Conservation (phyloP, 176 grass and related monocot species). For the Aegilops tauschii region DNA sequence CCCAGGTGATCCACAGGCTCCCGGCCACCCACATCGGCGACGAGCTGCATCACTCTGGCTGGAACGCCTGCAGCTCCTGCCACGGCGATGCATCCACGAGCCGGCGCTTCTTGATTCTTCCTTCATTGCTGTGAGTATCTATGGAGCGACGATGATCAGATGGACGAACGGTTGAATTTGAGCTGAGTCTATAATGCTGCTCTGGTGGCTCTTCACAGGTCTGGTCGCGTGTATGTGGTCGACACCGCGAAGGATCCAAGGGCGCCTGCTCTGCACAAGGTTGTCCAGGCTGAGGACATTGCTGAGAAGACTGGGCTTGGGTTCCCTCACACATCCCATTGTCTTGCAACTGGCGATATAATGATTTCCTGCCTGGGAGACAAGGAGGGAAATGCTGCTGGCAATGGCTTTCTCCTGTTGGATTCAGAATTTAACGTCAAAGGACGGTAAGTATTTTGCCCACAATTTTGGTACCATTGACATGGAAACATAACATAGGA, state of each 20-base stretch:
- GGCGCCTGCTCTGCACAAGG: slow-evolving; percentile 86
- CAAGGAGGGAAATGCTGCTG: slow-evolving; percentile 78
- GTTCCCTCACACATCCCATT: slow-evolving; percentile 92
- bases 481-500: neutral
- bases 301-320: slow-evolving; percentile 82
- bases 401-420: slow-evolving; percentile 79
- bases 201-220: slow-evolving; percentile 44
- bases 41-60: slow-evolving; percentile 89
- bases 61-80: slow-evolving; percentile 98
- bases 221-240: slow-evolving; percentile 67
- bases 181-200: neutral
- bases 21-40: slow-evolving; percentile 63
- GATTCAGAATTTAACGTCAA: slow-evolving; percentile 98
- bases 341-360: slow-evolving; percentile 87
- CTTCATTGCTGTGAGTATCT: slow-evolving; percentile 66
- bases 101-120: slow-evolving; percentile 74
- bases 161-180: neutral
- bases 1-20: slow-evolving; percentile 89
- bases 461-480: neutral
- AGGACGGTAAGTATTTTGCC: slow-evolving; percentile 59
- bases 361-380: slow-evolving; percentile 95
- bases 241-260: slow-evolving; percentile 66
- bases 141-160: neutral
- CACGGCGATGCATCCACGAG: slow-evolving; percentile 58
- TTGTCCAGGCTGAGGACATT: slow-evolving; percentile 75